Base-by-base conservation (phyloP, 2,329 filamentous ascomycete species). In the Aspergillus sp. region DNA sequence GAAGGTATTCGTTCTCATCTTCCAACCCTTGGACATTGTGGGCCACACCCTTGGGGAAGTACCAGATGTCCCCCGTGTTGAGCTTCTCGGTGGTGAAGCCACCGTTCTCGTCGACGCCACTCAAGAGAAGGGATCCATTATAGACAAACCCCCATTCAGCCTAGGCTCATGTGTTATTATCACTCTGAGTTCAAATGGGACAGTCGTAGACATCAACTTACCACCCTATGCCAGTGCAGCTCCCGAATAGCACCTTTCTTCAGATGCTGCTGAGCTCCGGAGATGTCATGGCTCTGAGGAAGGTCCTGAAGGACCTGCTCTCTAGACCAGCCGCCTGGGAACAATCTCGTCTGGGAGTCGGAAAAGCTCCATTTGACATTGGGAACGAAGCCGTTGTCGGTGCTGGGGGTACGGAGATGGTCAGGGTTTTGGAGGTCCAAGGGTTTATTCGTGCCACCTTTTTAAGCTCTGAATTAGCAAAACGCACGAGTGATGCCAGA, bases 311-410 rank as follows among this genome's bases (percentile, higher is more conserved):
- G 74, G 45, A 84, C 79, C 57, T 85, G 81, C 62, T 83, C 77
- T 27, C 82, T 73, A 1, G 79, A 76, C 81, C 81, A 86, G 2
- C 83, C 82, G 1, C 82, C 82, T 28, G 75, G 75, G 44, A 81
- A 71, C 33, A 85, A 71, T 27, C 73, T 73, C 1, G 79, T 82
- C 65, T 79, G 81, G 27, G 80, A 84, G 61, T 84, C 78, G 0
- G 80, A 83, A 65, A 86, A 85, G 45, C 79, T 78, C 82, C 82
- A 79, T 60, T 85, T 85, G 54, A 85, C 68, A 57, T 85, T 86
- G 0, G 79, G 78, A 0, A 86, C 81, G 7, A 75, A 67, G 10
- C 82, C 83, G 42, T 71, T 73, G 58, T 86, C 82, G 1, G 82
- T 85, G 10, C 72, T 68, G 54, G 83, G 76, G 41, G 72, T 72